Base-by-base conservation (phyloP, 2,329 filamentous ascomycete species). In the Ascochyta viciae-villosae region DNA sequence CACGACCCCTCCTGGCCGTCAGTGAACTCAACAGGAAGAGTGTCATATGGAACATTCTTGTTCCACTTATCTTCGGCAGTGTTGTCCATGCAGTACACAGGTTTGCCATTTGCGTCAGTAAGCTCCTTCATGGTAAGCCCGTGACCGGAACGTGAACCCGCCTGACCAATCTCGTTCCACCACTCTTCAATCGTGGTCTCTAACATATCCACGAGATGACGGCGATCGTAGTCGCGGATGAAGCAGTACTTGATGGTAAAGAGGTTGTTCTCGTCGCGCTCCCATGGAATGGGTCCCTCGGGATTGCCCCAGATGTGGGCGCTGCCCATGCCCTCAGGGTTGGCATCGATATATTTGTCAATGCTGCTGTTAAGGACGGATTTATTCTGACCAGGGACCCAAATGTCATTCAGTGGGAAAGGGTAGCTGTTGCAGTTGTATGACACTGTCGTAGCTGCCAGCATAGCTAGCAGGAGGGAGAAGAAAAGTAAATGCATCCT, bases 1-100 rank as follows among this genome's bases (percentile, higher is more conserved):
- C 50, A 43, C 3, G 3, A 35, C 12, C 38, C 26, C 6, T 31
- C 27, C 8, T 22, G 33, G 5, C 8, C 29, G 1, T 45, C 43
- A n/a, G 42, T 46, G 34, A 43, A 40, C 22, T 57, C 29, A n/a
- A 54, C 34, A 24, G 42, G 42, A 10, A 57, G 8, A 3, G 41
- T 60, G 8, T 51, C 46, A 10, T 52, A 24, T 1, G 47, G 37
- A 3, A 52, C 12, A 5, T 29, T 22, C 19, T 34, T 26, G 23
- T 52, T 52, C 50, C 43, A 55, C 6, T 31, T 19, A 6, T 50
- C 37, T 9, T 29, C 24, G 7, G 24, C n/a, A 8, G 24, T 24
- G 16, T 10, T 4, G 5, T 31, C 26, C 48, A 44, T 31, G 8
- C 33, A 43, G 33, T 50, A 44, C 12, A 38, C 24, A 42, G 38